Evolutionary conservation across 106 monocot genomes (phyloP).

Genomic region (Agapanthus africanus): DNA sequence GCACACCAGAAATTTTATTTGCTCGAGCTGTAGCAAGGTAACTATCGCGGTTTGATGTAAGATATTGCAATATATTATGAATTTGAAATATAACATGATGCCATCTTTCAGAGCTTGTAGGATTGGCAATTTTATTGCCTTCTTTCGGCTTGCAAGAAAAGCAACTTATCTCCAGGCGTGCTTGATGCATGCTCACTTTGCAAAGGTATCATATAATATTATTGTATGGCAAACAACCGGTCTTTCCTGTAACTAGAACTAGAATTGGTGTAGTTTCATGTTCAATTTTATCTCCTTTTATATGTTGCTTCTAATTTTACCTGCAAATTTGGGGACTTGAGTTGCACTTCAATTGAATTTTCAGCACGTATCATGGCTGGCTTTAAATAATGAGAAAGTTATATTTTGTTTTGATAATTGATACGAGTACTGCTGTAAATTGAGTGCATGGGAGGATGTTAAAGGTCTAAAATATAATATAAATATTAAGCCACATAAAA

Average conservation of each 20-base stretch:
- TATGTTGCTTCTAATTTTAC: neutral
- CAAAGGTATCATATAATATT: slow-evolving; percentile 49
- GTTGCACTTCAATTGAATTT: neutral
- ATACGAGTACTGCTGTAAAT: no score
- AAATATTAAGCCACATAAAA: no score
- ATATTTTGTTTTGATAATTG: no score
- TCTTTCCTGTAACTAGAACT: neutral
- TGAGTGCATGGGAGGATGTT: no score
- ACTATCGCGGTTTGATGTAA: neutral
- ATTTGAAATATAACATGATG: slow-evolving; percentile 3
- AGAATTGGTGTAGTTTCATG: slow-evolving; percentile 1
- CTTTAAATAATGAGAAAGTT: neutral
- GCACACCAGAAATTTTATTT: slow-evolving; percentile 71
- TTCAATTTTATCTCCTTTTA: neutral
- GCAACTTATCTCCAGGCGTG: slow-evolving; percentile 93
- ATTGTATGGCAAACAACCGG: neutral
- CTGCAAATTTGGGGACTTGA: neutral
- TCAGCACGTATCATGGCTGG: neutral
- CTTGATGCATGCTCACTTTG: slow-evolving; percentile 99
- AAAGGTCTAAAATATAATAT: no score
- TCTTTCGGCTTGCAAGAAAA: slow-evolving; percentile 91
- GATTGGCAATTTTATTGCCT: slow-evolving; percentile 72
- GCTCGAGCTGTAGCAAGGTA: slow-evolving; percentile 91
- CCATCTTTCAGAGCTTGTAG: slow-evolving; percentile 70
- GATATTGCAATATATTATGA: slow-evolving; percentile 2